A percentile compares a stretch with the other conserved stretches of the same genome.
These are phyloP conservation scores for Taiozyma sp. DNA, from an alignment of 1,139 yeast species.

Conservation along the genomic window DNA sequence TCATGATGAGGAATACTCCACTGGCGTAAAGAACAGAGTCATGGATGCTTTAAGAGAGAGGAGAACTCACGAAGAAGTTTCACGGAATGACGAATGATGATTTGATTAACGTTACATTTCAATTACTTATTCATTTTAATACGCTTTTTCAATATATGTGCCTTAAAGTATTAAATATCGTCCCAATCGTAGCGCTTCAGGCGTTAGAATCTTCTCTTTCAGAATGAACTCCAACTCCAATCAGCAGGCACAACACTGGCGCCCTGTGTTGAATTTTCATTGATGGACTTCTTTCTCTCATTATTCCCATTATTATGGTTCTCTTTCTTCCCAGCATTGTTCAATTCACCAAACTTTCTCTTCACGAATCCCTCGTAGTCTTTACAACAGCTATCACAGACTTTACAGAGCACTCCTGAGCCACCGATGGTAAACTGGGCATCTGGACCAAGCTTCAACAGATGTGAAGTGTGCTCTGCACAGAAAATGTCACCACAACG, in stretches of 20 bases:
- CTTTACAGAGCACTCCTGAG: slow-evolving; percentile 68
- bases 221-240: slow-evolving; percentile 26
- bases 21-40: slow-evolving; percentile 22
- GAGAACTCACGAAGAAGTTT: slow-evolving; percentile 13
- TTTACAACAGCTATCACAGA: slow-evolving; percentile 70
- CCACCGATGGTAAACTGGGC: slow-evolving; percentile 78
- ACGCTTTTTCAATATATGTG: not conserved
- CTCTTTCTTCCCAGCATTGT: slow-evolving; percentile 7
- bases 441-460: slow-evolving; percentile 53
- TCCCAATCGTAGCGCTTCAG: not conserved
- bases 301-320: not conserved
- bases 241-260: slow-evolving; percentile 23
- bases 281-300: slow-evolving; percentile 5
- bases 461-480: slow-evolving; percentile 50
- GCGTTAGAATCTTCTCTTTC: not conserved
- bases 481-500: slow-evolving; percentile 93
- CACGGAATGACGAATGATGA: not conserved
- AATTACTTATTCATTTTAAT: not conserved
- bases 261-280: slow-evolving; percentile 4
- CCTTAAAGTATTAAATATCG: not conserved
- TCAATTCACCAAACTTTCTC: slow-evolving; percentile 26
- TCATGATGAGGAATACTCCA: slow-evolving; percentile 10
- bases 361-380: slow-evolving; percentile 54
- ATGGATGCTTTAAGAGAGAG: slow-evolving; percentile 24
- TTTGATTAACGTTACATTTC: not conserved